These are phyloP conservation scores for Sporisorium reilianum DNA, from an alignment of 1,284 basidiomycete species.

Conservation along the genomic window DNA sequence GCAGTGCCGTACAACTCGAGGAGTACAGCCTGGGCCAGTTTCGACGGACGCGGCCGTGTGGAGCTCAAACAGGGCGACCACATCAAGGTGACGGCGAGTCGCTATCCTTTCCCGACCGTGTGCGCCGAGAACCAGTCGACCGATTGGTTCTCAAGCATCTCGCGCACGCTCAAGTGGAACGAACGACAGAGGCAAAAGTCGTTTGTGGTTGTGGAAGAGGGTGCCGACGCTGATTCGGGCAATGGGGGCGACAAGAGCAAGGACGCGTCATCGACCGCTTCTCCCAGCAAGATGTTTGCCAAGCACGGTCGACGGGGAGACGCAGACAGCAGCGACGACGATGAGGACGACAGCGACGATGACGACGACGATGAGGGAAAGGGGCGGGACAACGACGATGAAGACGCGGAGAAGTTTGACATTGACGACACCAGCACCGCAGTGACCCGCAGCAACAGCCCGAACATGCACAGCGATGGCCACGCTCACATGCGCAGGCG, in stretches of 20 bases:
- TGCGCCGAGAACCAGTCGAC: slow-evolving; percentile 96
- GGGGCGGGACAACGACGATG: slow-evolving; percentile 46
- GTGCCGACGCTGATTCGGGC: slow-evolving; percentile 72
- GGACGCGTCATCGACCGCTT: slow-evolving; percentile 16
- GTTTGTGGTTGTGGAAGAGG: slow-evolving; percentile 76
- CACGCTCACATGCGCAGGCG: slow-evolving; percentile 32
- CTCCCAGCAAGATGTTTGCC: slow-evolving; percentile 40
- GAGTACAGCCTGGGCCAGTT: slow-evolving; percentile 98
- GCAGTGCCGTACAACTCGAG: slow-evolving; percentile 98
- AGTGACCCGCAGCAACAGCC: slow-evolving; percentile 50
- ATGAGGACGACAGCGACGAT: slow-evolving; percentile 42
- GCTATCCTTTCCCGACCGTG: slow-evolving; percentile 98
- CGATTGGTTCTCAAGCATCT: slow-evolving; percentile 98
- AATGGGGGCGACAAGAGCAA: slow-evolving; percentile 27
- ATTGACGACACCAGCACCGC: slow-evolving; percentile 65
- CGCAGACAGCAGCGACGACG: slow-evolving; percentile 23
- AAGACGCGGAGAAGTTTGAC: slow-evolving; percentile 62
- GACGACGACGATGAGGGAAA: slow-evolving; percentile 35
- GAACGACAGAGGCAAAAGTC: slow-evolving; percentile 67
- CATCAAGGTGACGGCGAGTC: slow-evolving; percentile 97
- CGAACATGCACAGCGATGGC: slow-evolving; percentile 35
- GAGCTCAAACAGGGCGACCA: slow-evolving; percentile 90
- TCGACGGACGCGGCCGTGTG: slow-evolving; percentile 95
- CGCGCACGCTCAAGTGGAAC: slow-evolving; percentile 88
- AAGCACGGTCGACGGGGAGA: slow-evolving; percentile 34